These are phyloP conservation scores for Podaxis sp. DNA, from an alignment of 768 basidiomycete species.

Conservation along the genomic window DNA sequence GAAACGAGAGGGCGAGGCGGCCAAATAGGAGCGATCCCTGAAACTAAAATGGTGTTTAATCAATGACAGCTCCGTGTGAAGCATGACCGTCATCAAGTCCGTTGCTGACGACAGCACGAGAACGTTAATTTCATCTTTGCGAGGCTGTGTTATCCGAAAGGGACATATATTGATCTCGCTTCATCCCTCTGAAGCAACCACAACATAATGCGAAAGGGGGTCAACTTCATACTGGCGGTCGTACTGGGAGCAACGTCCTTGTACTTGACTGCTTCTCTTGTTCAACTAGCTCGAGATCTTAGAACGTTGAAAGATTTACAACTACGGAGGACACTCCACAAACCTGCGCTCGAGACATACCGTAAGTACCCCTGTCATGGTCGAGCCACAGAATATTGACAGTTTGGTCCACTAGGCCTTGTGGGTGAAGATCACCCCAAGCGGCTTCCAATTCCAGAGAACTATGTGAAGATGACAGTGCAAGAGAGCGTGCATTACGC, in stretches of 20 bases:
- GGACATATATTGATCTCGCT: not conserved
- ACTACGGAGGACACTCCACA: constrained; percentile 1
- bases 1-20: not conserved
- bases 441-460: constrained; percentile 25
- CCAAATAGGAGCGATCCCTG: not conserved
- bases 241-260: constrained; percentile 1
- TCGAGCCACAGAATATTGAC: not conserved
- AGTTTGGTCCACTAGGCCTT: constrained; percentile 18
- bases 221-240: not conserved
- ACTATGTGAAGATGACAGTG: constrained; percentile 25
- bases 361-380: not conserved
- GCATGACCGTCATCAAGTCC: not conserved
- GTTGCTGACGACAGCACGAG: not conserved
- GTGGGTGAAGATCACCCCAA: constrained; percentile 26
- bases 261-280: constrained; percentile 6
- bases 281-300: constrained; percentile 4
- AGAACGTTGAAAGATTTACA: not conserved
- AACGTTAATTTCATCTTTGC: not conserved
- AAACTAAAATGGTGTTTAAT: not conserved
- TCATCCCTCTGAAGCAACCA: not conserved
- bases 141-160: not conserved
- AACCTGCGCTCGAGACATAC: constrained; percentile 3
- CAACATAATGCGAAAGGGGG: not conserved
- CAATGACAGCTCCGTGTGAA: not conserved
- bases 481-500: constrained; percentile 30